Base-by-base conservation (phyloP, 345 rosid genomes). In the Ceriops decandra region DNA sequence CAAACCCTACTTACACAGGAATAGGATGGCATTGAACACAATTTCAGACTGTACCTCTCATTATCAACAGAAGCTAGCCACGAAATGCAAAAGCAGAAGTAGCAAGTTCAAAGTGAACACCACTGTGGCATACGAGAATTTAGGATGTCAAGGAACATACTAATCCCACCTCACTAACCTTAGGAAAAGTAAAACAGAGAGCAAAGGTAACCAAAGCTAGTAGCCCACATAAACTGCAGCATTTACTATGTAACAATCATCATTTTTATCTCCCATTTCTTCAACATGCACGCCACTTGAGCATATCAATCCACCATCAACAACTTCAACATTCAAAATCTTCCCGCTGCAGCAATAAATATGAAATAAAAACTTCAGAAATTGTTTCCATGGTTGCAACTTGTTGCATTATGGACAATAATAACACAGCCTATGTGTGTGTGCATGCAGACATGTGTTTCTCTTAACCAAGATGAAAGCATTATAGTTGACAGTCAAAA, bases 211-310 rank as follows among this genome's bases (percentile, higher is more conserved):
- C 16, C 46, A 49, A 33, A 32, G 60, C 77, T 86, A 92, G 85
- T 90, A 90, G 72, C 93, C 95, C n/a, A 90, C 86, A 65, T 93
- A 90, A 52, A 93, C 93, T 0, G 97, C 96, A 31, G 86, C 93
- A 75, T 90, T 93, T 60, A 91, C 96, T 49, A 93, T 83, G 86
- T 90, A 90, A 81, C 96, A 91, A 46, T 93, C 95, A 36, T 91
- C 97, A 53, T 83, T 93, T 79, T 80, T 88, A 72, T 93, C 97
- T 66, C 96, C 95, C 97, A 89, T 91, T 81, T 93, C 96, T 81
- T 93, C 98, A 54, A 93, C 90, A 53, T 22, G 68, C 35, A 88
- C 93, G 17, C 95, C 96, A 17, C 96, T 93, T 7, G 97, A 93
- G 85, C 97, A 91, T 68, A 93, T 83, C 65, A 91, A 74, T 73